phyloP scores from a whole-genome alignment of 208 protist species.

The Crithidia acanthocephali region DNA sequence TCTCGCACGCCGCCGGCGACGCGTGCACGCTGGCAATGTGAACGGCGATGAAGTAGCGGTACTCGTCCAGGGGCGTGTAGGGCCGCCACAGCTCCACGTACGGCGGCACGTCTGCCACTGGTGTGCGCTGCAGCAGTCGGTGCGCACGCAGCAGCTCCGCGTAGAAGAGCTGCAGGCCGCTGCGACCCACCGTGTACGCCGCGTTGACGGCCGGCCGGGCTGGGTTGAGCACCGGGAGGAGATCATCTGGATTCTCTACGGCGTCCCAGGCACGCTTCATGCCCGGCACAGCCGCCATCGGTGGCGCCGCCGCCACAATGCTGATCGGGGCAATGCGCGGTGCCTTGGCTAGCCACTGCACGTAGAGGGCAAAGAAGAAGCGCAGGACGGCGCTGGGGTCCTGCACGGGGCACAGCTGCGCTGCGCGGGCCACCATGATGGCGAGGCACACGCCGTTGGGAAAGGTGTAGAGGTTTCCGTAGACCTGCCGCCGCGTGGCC shows the following conservation, averaged over 20 bases:
- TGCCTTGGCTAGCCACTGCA: slow-evolving; percentile 60
- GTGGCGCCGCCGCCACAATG: slow-evolving; percentile 37
- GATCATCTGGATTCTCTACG: slow-evolving; percentile 47
- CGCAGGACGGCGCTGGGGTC: slow-evolving; percentile 78
- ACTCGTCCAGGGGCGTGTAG: slow-evolving; percentile 47
- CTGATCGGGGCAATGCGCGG: slow-evolving; percentile 60
- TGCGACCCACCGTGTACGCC: slow-evolving; percentile 87
- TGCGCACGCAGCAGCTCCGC: slow-evolving; percentile 63
- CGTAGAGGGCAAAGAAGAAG: slow-evolving; percentile 91
- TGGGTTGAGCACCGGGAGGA: slow-evolving; percentile 97
- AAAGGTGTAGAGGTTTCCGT: slow-evolving; percentile 96
- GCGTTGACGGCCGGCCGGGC: slow-evolving; percentile 97
- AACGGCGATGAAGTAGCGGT: slow-evolving; percentile 56
- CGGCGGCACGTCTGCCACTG: background rate
- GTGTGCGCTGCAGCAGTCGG: slow-evolving; percentile 25
- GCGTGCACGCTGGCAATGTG: slow-evolving; percentile 46
- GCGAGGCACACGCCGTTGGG: slow-evolving; percentile 96
- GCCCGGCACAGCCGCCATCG: slow-evolving; percentile 48
- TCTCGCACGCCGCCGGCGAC: slow-evolving; percentile 25
- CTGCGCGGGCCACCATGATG: slow-evolving; percentile 94
- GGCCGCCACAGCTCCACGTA: slow-evolving; percentile 48
- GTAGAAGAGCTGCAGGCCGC: slow-evolving; percentile 67
- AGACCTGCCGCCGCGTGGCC: slow-evolving; percentile 89
- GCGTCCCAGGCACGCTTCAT: slow-evolving; percentile 69
- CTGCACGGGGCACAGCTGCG: slow-evolving; percentile 92